Evolutionary conservation across 2,329 filamentous ascomycete genomes (phyloP).

Genomic region (Epichloe uncinata): DNA sequence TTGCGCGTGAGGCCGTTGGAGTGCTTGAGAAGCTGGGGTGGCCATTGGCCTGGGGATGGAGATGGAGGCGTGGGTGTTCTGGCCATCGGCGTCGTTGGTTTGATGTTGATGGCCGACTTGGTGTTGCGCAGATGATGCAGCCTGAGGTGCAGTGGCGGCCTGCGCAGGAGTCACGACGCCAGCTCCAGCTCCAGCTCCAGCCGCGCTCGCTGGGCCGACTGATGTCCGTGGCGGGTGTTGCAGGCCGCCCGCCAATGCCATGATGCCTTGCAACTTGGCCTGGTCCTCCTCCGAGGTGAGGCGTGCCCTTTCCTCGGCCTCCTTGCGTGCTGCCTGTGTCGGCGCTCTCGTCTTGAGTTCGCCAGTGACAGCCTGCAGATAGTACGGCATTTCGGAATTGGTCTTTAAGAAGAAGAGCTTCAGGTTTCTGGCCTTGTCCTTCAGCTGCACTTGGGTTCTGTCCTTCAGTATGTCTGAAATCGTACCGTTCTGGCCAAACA

Average conservation of each 20-base stretch:
- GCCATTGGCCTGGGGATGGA: constrained; percentile 3
- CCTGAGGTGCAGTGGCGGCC: constrained; percentile 17
- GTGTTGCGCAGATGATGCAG: constrained; percentile 3
- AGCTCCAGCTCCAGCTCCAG: constrained; percentile 6
- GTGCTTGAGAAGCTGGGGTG: constrained; percentile 14
- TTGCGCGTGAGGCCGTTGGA: constrained; percentile 16
- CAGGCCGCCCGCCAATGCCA: constrained; percentile 39
- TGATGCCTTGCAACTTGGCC: constrained; percentile 46
- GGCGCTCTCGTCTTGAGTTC: constrained; percentile 79
- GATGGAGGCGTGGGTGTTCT: not conserved
- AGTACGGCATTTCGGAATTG: constrained; percentile 80
- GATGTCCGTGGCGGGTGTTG: constrained; percentile 26
- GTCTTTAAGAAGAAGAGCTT: constrained; percentile 90
- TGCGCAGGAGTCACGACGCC: constrained; percentile 22
- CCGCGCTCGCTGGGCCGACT: constrained; percentile 13
- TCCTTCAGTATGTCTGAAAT: constrained; percentile 77
- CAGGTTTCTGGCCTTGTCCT: constrained; percentile 81
- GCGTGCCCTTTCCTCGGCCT: constrained; percentile 50
- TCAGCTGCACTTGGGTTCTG: constrained; percentile 80
- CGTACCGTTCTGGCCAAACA: constrained; percentile 69
- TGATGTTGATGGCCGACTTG: not conserved
- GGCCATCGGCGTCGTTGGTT: not conserved
- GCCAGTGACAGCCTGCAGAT: constrained; percentile 75
- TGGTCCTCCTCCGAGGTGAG: constrained; percentile 46
- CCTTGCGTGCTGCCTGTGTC: constrained; percentile 55